Conservation (phyloP, 176 grass and related monocot genomes). For the Ensete glaucum region DNA sequence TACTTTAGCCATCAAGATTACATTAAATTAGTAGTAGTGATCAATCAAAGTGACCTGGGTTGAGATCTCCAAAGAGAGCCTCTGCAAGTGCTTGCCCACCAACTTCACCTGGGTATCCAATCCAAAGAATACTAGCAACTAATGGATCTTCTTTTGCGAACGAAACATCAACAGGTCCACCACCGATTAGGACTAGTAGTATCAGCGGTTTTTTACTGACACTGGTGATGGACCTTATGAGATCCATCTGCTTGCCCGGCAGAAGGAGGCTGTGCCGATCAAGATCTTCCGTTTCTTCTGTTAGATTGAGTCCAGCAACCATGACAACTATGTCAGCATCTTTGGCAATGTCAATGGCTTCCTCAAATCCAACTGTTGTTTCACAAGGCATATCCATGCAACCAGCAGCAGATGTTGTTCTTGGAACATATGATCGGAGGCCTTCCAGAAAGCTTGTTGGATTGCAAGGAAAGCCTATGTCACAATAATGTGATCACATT, state of each 20-base stretch:
- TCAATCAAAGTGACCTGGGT: constrained; percentile 50
- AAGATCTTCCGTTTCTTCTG: constrained; percentile 76
- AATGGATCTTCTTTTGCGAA: constrained; percentile 59
- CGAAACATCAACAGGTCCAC: constrained; percentile 82
- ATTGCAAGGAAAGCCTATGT: constrained; percentile 52
- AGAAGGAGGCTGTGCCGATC: constrained; percentile 72
- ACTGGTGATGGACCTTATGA: constrained; percentile 35
- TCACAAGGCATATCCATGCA: constrained; percentile 51
- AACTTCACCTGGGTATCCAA: constrained; percentile 85
- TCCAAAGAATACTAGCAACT: constrained; percentile 79
- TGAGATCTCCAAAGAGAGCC: constrained; percentile 75
- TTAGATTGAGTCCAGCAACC: constrained; percentile 74
- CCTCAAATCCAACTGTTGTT: constrained; percentile 41
- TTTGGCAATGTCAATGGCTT: constrained; percentile 46
- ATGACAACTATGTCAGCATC: constrained; percentile 51
- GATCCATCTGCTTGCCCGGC: constrained; percentile 78
- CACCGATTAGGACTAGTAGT: constrained; percentile 66
- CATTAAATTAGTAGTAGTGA: too few relatives aligned
- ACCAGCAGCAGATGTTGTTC: constrained; percentile 48
- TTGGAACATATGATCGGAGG: constrained; percentile 41
- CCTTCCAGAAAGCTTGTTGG: constrained; percentile 52
- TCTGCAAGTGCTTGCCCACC: constrained; percentile 84
- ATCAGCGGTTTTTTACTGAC: constrained; percentile 60
- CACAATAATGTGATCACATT: constrained; percentile 14
- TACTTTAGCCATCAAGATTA: not conserved